Conservation (phyloP, 1,284 basidiomycete genomes). For the Pseudozyma flocculosa region DNA sequence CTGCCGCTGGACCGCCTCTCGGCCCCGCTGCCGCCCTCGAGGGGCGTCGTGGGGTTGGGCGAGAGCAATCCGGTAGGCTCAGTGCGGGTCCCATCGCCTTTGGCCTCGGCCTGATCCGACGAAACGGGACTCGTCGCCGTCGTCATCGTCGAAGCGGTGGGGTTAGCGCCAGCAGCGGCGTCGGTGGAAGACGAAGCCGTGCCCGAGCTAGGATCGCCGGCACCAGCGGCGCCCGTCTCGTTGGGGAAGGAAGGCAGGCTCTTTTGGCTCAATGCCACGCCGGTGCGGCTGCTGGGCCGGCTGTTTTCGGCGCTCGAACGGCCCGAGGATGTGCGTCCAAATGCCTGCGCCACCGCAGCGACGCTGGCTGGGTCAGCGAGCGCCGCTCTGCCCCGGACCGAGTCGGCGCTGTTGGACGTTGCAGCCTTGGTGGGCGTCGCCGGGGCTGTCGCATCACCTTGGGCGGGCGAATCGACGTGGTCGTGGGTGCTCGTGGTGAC, state of each 20-base stretch:
- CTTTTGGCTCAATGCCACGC: neutral
- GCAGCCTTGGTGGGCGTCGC: too few relatives aligned
- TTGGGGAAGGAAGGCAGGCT: neutral
- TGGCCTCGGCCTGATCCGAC: neutral
- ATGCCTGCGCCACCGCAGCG: slow-evolving; percentile 39
- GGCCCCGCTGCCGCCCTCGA: neutral
- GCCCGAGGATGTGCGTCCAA: slow-evolving; percentile 27
- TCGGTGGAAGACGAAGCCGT: too few relatives aligned
- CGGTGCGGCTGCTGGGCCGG: neutral
- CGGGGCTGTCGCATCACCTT: too few relatives aligned
- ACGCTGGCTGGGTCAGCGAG: slow-evolving; percentile 32
- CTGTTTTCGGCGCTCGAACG: neutral
- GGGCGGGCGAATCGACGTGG: too few relatives aligned
- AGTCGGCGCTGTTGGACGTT: neutral
- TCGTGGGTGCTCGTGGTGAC: slow-evolving; percentile 14
- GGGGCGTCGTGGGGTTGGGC: neutral
- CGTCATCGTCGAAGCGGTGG: too few relatives aligned
- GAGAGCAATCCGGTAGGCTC: neutral
- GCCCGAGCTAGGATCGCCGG: too few relatives aligned
- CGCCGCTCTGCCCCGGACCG: slow-evolving; percentile 9
- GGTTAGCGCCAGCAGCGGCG: too few relatives aligned
- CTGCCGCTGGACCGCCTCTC: neutral
- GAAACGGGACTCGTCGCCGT: too few relatives aligned
- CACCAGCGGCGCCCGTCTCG: neutral
- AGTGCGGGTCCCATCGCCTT: slow-evolving; percentile 5